phyloP scores from a whole-genome alignment of 495 filamentous ascomycete genomes.

The Penicillium pancosmium region DNA sequence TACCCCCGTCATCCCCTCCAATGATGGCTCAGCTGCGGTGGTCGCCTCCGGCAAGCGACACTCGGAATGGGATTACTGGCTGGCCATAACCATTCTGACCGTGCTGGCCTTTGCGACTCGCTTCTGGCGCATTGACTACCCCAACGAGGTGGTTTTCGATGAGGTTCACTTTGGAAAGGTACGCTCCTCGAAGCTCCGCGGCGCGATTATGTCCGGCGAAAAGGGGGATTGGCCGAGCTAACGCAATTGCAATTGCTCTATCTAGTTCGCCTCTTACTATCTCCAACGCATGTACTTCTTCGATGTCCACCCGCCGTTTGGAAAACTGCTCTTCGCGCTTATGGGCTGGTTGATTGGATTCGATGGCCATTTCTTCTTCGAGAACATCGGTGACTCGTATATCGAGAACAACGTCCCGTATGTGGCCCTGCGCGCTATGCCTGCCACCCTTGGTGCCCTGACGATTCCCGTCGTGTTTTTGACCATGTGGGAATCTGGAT shows the following conservation, averaged over 20 bases:
- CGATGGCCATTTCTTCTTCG: slow-evolving; percentile 96
- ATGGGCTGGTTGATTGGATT: slow-evolving; percentile 96
- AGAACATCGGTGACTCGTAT: slow-evolving; percentile 99
- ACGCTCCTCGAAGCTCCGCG: slow-evolving; percentile 28
- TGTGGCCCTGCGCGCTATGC: slow-evolving; percentile 91
- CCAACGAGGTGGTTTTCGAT: slow-evolving; percentile 96
- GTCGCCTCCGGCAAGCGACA: slow-evolving; percentile 30
- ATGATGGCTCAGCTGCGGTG: slow-evolving; percentile 29
- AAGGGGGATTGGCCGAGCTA: slow-evolving; percentile 16
- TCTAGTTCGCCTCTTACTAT: slow-evolving; percentile 93
- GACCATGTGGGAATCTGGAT: slow-evolving; percentile 99
- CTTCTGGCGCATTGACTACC: slow-evolving; percentile 94
- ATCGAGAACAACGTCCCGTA: slow-evolving; percentile 97
- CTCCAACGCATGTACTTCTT: slow-evolving; percentile 99
- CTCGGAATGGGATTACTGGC: slow-evolving; percentile 82
- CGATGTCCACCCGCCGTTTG: slow-evolving; percentile 98
- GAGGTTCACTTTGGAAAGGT: slow-evolving; percentile 99
- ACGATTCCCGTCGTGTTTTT: slow-evolving; percentile 93
- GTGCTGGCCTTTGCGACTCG: slow-evolving; percentile 83
- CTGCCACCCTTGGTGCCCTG: slow-evolving; percentile 85
- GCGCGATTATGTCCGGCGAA: slow-evolving; percentile 1
- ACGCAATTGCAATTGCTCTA: slow-evolving; percentile 15
- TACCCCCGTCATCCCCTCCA: slow-evolving; percentile 32
- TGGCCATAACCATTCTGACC: slow-evolving; percentile 78
- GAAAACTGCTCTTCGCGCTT: slow-evolving; percentile 70